Evolutionary conservation across 257 asterid genomes (phyloP).

Genomic region (Fraxinus pennsylvanica): DNA sequence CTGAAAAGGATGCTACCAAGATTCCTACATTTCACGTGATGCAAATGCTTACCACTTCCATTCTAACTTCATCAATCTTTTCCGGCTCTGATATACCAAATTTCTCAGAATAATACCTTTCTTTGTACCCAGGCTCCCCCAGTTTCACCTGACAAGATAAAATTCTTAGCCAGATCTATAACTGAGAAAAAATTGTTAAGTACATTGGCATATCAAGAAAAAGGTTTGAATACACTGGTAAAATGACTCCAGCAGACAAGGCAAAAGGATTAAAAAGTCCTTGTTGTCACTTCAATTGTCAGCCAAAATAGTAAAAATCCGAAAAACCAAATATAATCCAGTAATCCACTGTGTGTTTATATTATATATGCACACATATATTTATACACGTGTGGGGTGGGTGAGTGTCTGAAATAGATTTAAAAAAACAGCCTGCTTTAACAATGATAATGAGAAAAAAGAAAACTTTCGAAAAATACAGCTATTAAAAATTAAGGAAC

Average conservation of each 20-base stretch:
- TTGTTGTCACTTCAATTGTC: background rate
- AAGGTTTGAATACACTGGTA: background rate
- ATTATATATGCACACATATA: too few relatives aligned
- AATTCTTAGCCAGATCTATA: conserved; percentile 18
- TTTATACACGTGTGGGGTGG: too few relatives aligned
- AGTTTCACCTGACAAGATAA: conserved; percentile 63
- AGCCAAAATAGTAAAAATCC: background rate
- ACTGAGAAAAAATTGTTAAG: conserved; percentile 18
- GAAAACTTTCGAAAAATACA: background rate
- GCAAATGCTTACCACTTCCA: conserved; percentile 66
- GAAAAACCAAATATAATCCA: background rate
- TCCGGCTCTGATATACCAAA: conserved; percentile 62
- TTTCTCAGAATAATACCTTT: conserved; percentile 88
- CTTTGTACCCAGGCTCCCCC: conserved; percentile 98
- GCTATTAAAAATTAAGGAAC: background rate
- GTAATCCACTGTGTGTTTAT: background rate
- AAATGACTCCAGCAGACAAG: background rate
- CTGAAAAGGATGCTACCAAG: conserved; percentile 22
- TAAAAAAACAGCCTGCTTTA: background rate
- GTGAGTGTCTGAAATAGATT: too few relatives aligned
- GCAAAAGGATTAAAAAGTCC: background rate
- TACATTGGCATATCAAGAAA: conserved; percentile 3
- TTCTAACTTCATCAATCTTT: conserved; percentile 64
- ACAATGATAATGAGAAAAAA: background rate
- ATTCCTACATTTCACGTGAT: conserved; percentile 16